phyloP scores from a whole-genome alignment of 2,329 filamentous ascomycete genomes.

The Aureobasidium lini region DNA sequence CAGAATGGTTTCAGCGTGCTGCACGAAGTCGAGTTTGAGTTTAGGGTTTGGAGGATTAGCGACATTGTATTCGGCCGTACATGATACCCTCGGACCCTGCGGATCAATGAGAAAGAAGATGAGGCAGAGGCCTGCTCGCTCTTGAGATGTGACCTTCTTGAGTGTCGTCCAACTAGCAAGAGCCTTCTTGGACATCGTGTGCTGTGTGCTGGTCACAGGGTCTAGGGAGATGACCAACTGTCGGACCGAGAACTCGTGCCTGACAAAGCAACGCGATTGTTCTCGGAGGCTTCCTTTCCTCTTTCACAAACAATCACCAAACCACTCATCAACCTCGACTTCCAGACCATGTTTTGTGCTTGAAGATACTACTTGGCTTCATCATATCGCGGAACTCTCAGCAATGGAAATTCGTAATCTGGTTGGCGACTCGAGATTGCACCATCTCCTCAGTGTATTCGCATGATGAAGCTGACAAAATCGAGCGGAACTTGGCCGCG shows the following conservation, averaged over 20 bases:
- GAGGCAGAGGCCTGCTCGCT: background rate
- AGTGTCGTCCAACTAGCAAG: too few relatives aligned
- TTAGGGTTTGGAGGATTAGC: background rate
- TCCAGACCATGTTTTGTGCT: too few relatives aligned
- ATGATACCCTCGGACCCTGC: background rate
- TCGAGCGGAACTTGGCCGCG: background rate
- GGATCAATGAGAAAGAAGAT: background rate
- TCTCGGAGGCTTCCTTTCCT: too few relatives aligned
- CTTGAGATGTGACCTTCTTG: background rate
- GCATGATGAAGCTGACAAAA: conserved; percentile 1
- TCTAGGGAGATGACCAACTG: too few relatives aligned
- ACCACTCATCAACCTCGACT: too few relatives aligned
- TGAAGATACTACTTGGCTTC: background rate
- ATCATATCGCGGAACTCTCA: background rate
- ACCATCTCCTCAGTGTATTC: background rate
- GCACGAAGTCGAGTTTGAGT: background rate
- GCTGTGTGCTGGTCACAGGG: too few relatives aligned
- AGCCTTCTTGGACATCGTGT: too few relatives aligned
- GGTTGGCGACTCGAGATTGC: background rate
- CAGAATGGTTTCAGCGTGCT: background rate
- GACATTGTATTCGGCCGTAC: background rate
- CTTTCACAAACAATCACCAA: too few relatives aligned
- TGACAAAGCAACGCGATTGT: too few relatives aligned
- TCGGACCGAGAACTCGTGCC: too few relatives aligned
- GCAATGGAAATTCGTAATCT: background rate